Base-by-base conservation (phyloP, 176 grass and related monocot genomes). In the Pontederia paniculata region DNA sequence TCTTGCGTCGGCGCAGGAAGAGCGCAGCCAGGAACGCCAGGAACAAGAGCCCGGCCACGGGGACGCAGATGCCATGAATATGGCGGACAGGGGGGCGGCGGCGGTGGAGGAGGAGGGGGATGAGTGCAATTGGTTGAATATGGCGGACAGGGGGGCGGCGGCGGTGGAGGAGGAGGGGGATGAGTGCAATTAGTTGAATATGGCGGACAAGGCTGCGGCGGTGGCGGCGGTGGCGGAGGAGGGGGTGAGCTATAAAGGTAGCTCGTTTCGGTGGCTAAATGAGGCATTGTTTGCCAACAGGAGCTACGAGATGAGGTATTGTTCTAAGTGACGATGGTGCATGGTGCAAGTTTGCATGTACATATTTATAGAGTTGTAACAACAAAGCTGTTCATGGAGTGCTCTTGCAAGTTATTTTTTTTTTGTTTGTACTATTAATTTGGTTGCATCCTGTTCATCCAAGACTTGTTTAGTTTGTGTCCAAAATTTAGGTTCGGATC, bases 11-110 rank as follows among this genome's bases (percentile, higher is more conserved):
- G 60, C 10, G 21, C 9, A 9, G 22, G 43, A 63, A 46, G 42
- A 63, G 0, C 7, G 60, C 60, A 8, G 42, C 60, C 16, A 63
- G 60, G 17, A 46, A 63, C 9, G 42, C 60, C 17, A 63, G 42
- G 60, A 63, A 21, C 42, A 46, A 22, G 5, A 63, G 17, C 43
- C 60, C 42, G 16, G 42, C 42, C 15, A 63, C 4, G 5, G 17
- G 46, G 41, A 63, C 60, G 15, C 10, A 46, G 28, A 37, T 37
- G 9, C n/a, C n/a, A n/a, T n/a, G n/a, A n/a, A n/a, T n/a, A 48
- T 43, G 15, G 9, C 43, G 42, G 47, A 21, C 12, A 17, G 5
- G 21, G 49, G 14, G 0, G 17, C 17, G 49, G 6, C n/a, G n/a
- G 17, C 14, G 60, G 41, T 18, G 8, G 1, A 1, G n/a, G 59